Evolutionary conservation across 148 eudicot species (phyloP).

Genomic region (Rhododendron mucronatum): DNA sequence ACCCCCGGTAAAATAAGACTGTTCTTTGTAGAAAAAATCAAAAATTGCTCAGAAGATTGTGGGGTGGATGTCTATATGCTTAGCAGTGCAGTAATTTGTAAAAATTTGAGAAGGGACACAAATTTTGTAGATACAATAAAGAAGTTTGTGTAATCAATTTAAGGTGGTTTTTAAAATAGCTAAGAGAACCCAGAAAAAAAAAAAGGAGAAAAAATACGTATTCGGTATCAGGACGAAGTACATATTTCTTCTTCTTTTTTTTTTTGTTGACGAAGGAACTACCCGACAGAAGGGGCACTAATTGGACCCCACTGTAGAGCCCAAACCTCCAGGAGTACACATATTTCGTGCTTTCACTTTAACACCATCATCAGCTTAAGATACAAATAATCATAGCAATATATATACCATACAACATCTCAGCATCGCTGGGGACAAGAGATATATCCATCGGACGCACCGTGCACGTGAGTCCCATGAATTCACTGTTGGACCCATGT

Average conservation of each 20-base stretch:
- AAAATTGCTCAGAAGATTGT: not conserved
- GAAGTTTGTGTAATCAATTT: not conserved
- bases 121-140: not conserved
- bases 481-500: not conserved
- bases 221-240: no score
- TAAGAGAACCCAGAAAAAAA: not conserved
- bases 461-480: not conserved
- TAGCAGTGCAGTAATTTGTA: not conserved
- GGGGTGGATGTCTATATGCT: not conserved
- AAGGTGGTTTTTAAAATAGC: not conserved
- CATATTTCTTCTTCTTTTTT: no score
- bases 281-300: no score
- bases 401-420: not conserved
- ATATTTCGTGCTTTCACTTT: not conserved
- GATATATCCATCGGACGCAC: not conserved
- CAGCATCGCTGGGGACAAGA: not conserved
- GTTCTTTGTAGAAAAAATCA: not conserved
- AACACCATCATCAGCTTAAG: not conserved
- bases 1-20: not conserved
- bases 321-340: not conserved
- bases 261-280: no score
- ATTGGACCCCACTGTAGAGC: no score
- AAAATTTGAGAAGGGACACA: not conserved
- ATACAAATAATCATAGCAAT: not conserved
- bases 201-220: not conserved